Evolutionary conservation across 1,284 basidiomycete species (phyloP).

Genomic region (Leccinum fuscescens): DNA sequence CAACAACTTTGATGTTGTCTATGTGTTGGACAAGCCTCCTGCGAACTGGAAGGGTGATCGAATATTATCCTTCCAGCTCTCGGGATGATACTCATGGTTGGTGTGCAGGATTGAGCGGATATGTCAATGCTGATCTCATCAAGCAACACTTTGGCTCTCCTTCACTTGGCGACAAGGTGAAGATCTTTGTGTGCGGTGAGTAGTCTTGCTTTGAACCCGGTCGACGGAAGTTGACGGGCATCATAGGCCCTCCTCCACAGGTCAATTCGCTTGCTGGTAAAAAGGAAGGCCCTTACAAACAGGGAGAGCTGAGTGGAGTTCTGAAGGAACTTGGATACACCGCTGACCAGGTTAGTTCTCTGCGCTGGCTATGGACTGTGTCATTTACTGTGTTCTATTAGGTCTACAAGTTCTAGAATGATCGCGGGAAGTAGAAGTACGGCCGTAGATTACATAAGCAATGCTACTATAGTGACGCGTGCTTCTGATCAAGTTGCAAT

Average conservation of each 20-base stretch:
- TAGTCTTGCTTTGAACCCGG: neutral
- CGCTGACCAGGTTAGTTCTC: conserved; percentile 64
- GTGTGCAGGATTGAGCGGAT: conserved; percentile 60
- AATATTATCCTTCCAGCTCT: neutral
- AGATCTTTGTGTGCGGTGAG: conserved; percentile 86
- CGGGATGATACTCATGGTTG: conserved; percentile 11
- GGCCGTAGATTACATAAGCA: conserved; percentile 31
- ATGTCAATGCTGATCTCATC: conserved; percentile 70
- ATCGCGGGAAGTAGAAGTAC: conserved; percentile 3
- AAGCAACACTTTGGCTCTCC: conserved; percentile 72
- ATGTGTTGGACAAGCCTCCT: conserved; percentile 80
- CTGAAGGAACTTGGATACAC: conserved; percentile 88
- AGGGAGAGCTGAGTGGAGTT: conserved; percentile 80
- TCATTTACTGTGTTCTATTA: conserved; percentile 26
- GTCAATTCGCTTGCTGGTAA: conserved; percentile 77
- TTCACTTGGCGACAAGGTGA: conserved; percentile 74
- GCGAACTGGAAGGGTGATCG: conserved; percentile 66
- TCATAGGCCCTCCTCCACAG: conserved; percentile 79
- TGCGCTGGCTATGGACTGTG: neutral
- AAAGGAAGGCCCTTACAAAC: conserved; percentile 71
- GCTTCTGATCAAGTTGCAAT: conserved; percentile 15
- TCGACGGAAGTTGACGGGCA: neutral
- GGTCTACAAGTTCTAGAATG: conserved; percentile 57
- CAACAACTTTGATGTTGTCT: conserved; percentile 77
- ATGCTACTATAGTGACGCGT: conserved; percentile 29